A percentile compares a stretch with the other conserved stretches of the same genome.
Evolutionary conservation across 306 rosid genomes (phyloP).

Genomic region (Quercus agrifolia): DNA sequence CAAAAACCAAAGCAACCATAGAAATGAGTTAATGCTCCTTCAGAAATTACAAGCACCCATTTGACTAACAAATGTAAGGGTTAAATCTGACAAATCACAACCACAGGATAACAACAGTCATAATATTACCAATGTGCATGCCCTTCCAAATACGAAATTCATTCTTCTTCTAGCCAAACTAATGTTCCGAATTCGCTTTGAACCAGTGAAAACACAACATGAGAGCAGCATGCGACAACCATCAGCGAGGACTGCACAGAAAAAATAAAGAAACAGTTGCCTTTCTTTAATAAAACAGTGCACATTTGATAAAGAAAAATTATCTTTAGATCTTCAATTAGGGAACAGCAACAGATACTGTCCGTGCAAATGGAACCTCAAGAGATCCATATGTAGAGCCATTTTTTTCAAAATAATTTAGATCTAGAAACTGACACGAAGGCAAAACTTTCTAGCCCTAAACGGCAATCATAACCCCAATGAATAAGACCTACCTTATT

Average conservation of each 20-base stretch:
- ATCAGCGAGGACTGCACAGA: conserved; percentile 62
- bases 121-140: neutral
- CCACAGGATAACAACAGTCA: neutral
- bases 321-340: neutral
- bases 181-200: neutral
- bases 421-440: neutral
- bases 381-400: neutral
- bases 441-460: neutral
- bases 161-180: neutral
- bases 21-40: neutral
- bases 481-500: neutral
- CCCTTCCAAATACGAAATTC: neutral
- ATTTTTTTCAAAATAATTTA: neutral
- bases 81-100: neutral
- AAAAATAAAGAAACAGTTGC: neutral
- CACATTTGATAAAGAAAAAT: neutral
- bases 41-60: neutral
- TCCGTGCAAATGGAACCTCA: neutral
- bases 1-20: neutral
- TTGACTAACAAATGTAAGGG: neutral
- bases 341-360: neutral
- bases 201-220: conserved; percentile 11
- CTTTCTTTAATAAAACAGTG: neutral
- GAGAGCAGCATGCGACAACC: neutral
- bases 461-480: neutral